Percentiles rank a stretch among this genome's conserved stretches.
Conservation (phyloP, 176 grass and related monocot species). For the Cenchrus fungigraminus region DNA sequence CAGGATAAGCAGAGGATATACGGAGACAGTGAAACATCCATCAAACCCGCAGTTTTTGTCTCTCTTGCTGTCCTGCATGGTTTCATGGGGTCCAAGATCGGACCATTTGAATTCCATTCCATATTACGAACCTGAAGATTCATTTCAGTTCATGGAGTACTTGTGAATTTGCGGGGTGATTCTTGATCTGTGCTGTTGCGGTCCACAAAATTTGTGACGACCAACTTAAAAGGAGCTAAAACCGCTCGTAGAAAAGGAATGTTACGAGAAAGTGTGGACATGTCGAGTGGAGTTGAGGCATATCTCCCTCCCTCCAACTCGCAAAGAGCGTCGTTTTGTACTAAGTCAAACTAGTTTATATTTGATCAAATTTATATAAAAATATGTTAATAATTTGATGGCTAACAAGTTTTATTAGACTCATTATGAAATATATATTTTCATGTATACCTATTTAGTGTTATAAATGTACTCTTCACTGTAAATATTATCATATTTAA, state of each 20-base stretch:
- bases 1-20: constrained; percentile 18
- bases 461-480: too few relatives aligned
- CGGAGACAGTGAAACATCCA: background rate
- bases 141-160: background rate
- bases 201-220: too few relatives aligned
- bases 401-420: too few relatives aligned
- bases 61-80: constrained; percentile 7
- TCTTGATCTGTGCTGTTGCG: background rate
- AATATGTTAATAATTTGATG: too few relatives aligned
- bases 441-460: too few relatives aligned
- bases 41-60: constrained; percentile 21
- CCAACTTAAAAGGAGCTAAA: background rate
- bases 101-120: background rate
- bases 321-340: background rate
- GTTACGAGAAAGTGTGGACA: background rate
- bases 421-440: too few relatives aligned
- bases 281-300: background rate
- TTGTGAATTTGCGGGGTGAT: background rate
- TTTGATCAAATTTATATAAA: too few relatives aligned
- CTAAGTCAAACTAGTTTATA: too few relatives aligned
- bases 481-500: too few relatives aligned
- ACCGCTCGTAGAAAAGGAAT: background rate
- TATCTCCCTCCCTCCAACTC: too few relatives aligned
- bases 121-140: background rate
- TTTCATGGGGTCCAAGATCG: background rate